Percentiles rank a stretch among this genome's conserved stretches.
These are phyloP conservation scores for Stephanodiscus triporus DNA, from an alignment of 108 stramenopile genomes.

Conservation along the genomic window DNA sequence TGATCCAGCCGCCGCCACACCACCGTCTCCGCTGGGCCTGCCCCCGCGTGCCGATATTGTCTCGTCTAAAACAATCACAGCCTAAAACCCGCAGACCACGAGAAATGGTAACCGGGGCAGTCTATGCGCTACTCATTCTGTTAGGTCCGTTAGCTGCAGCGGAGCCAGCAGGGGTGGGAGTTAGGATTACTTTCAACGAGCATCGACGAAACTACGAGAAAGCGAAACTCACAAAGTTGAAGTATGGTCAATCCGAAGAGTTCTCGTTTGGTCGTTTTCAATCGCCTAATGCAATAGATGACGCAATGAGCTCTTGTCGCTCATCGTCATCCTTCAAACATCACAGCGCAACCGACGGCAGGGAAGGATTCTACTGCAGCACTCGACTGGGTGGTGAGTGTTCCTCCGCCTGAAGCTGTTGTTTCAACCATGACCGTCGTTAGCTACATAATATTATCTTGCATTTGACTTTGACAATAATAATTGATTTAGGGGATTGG, in stretches of 20 bases:
- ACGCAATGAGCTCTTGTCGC: conserved; percentile 38
- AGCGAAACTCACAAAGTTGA: conserved; percentile 10
- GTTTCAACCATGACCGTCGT: no score
- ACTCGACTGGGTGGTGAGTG: conserved; percentile 42
- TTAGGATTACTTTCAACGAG: conserved; percentile 16
- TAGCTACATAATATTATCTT: no score
- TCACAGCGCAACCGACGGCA: conserved; percentile 42
- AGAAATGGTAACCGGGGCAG: background rate
- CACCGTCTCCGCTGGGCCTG: no score
- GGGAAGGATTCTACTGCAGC: conserved; percentile 49
- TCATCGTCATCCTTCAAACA: conserved; percentile 39
- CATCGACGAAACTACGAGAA: conserved; percentile 8
- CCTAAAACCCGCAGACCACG: no score
- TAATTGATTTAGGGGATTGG: conserved; percentile 40
- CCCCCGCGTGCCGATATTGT: no score
- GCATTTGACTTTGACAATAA: no score
- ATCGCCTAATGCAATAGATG: conserved; percentile 31
- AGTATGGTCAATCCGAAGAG: conserved; percentile 20
- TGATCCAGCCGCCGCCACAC: no score
- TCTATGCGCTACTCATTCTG: conserved; percentile 6
- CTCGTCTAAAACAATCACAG: no score
- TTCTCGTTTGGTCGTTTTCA: conserved; percentile 50
- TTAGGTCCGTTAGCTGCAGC: background rate
- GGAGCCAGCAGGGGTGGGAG: background rate
- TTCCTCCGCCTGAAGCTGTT: no score